Evolutionary conservation across 2,329 filamentous ascomycete genomes (phyloP).

Genomic region (Penicillium rolfsii): DNA sequence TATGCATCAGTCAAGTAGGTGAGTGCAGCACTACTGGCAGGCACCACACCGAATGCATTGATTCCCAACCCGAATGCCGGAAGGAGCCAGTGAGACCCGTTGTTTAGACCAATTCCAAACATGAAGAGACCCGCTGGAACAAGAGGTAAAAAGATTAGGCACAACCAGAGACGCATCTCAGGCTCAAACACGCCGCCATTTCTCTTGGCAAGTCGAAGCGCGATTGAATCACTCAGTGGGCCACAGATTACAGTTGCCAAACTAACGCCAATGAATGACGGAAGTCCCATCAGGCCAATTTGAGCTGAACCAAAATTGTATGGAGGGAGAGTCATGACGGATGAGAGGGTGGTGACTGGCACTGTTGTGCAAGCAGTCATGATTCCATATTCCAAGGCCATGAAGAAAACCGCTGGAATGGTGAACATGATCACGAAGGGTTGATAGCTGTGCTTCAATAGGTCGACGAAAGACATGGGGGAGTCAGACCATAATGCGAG

Average conservation of each 20-base stretch:
- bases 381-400: conserved; percentile 45
- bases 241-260: conserved; percentile 41
- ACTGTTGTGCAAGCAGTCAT: conserved; percentile 46
- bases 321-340: conserved; percentile 42
- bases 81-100: conserved; percentile 29
- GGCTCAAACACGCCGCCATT: conserved; percentile 51
- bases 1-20: conserved; percentile 39
- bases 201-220: conserved; percentile 40
- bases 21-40: conserved; percentile 30
- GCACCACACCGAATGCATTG: conserved; percentile 29
- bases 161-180: conserved; percentile 49
- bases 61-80: conserved; percentile 24
- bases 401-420: conserved; percentile 56
- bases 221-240: conserved; percentile 42
- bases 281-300: conserved; percentile 47
- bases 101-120: conserved; percentile 43
- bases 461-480: conserved; percentile 13
- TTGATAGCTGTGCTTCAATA: conserved; percentile 33
- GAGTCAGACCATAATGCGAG: conserved; percentile 40
- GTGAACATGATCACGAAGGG: conserved; percentile 36
- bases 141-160: conserved; percentile 32
- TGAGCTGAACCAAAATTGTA: conserved; percentile 46
- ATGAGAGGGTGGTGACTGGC: conserved; percentile 41
- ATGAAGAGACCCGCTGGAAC: conserved; percentile 43
- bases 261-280: conserved; percentile 46